Base-by-base conservation (phyloP, 495 filamentous ascomycete genomes). In the Hyaloscypha variabilis region DNA sequence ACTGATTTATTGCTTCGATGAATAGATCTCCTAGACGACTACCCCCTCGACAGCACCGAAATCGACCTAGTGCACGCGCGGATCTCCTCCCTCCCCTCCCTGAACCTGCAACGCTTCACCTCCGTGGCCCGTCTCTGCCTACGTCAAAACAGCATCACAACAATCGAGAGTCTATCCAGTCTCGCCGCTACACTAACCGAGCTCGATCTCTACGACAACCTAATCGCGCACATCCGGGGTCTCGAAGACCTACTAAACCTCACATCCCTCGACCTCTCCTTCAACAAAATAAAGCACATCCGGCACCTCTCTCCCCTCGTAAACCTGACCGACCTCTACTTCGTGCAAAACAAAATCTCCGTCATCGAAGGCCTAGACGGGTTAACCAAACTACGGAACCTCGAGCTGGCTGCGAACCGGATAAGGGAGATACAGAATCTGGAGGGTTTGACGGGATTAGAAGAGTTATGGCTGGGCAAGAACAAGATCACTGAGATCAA, bases 201-300 rank as follows among this genome's bases (percentile, higher is more conserved):
- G 19, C 83, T 99, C 26, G 95, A 99, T 72, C 84, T 99, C 69
- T 99, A 99, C 82, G 95, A 99, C 76, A 99, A 99, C 74, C 82
- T 94, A n/a, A 93, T 99, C 71, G 85, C 87, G 3, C 93, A 96
- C 73, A 84, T 97, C 72, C 86, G 89, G 68, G 91, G 91, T 36
- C 83, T 99, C 30, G 92, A 96, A 29, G 82, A 87, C 53, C 85
- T 97, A 39, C 81, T 78, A 10, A 80, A 91, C 34, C 82, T 99
- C 23, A 91, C 83, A 17, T 90, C 81, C 62, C 84, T 99, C 56
- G 95, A 99, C 73, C 81, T 99, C 42, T 94, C 91, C 72, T 99
- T 97, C 86, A 99, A 99, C 78, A 97, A 97, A 80, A 94, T 99
- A 79, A 97, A 97, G 75, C 94, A 98, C 74, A 96, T 99, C 82